phyloP scores from a whole-genome alignment of 208 protist genomes.

The Trypanosoma cruzi region DNA sequence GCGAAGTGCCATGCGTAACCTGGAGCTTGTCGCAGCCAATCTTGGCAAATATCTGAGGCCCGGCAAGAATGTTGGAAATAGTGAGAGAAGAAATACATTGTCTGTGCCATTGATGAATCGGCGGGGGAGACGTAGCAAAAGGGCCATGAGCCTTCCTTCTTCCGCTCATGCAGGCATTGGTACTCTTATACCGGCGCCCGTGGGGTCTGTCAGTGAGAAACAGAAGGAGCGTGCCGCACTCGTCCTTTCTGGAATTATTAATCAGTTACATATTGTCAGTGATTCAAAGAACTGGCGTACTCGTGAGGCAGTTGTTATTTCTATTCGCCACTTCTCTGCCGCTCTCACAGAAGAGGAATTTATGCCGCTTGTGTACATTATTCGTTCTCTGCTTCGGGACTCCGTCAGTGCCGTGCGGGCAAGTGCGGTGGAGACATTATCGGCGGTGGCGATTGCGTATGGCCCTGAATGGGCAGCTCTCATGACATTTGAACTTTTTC shows the following conservation, averaged over 20 bases:
- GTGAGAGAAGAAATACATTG: not conserved
- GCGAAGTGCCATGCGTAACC: slow-evolving; percentile 16
- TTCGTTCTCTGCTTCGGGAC: slow-evolving; percentile 59
- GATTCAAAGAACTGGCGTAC: slow-evolving; percentile 77
- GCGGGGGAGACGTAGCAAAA: not conserved
- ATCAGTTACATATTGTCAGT: slow-evolving; percentile 46
- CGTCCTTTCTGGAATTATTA: slow-evolving; percentile 38
- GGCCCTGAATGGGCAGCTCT: slow-evolving; percentile 65
- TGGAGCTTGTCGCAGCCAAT: slow-evolving; percentile 6
- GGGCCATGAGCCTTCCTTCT: not conserved
- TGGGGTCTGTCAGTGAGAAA: not conserved
- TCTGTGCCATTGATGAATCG: not conserved
- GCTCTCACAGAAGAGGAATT: slow-evolving; percentile 51
- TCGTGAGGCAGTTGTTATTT: slow-evolving; percentile 53
- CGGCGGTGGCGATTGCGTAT: slow-evolving; percentile 43
- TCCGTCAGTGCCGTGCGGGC: slow-evolving; percentile 68
- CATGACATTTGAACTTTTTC: slow-evolving; percentile 55
- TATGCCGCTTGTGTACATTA: slow-evolving; percentile 43
- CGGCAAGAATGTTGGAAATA: not conserved
- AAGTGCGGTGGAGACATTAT: slow-evolving; percentile 49
- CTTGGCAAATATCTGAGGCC: slow-evolving; percentile 9
- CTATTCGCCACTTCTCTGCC: slow-evolving; percentile 48
- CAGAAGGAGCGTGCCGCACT: slow-evolving; percentile 23
- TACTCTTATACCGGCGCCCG: not conserved
- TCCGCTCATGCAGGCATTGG: not conserved